Base-by-base conservation (phyloP, 495 filamentous ascomycete species). In the Glonium stellatum region DNA sequence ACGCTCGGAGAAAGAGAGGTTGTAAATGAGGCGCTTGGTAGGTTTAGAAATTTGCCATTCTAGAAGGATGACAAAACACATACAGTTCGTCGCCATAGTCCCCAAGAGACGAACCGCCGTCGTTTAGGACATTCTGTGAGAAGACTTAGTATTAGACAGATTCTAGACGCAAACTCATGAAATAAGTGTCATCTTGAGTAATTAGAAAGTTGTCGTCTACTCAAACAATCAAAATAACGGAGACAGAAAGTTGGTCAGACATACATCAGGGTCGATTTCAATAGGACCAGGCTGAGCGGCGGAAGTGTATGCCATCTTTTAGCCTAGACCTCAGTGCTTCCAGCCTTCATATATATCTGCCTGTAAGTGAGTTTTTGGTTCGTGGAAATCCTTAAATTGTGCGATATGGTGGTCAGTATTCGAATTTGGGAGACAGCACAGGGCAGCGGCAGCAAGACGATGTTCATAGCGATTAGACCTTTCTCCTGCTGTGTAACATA, bases 61-160 rank as follows among this genome's bases (percentile, higher is more conserved):
- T 11, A 54, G 36, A 13, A 15, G 27, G 31, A 44, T 23, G 13
- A 57, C 10, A 13, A 15, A 22, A 6, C 37, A 42, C 55, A 19
- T 27, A 66, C 63, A 66, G 37, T 37, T 62, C 59, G n/a, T 66
- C 63, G 31, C 47, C 56, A 42, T 55, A 61, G 52, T 61, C 62
- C 39, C 34, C 48, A 13, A 61, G 56, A 12, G 62, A 60, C 8
- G 57, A 60, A 57, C 54, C 59, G 11, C 59, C 55, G 48, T 62
- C 63, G 5, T 39, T 22, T 22, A 57, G 39, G 31, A 66, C 55
- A 49, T 61, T 41, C 31, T 55, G 19, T 9, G 13, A 39, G 13
- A 35, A 36, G 21, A 4, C 11, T 31, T 19, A 13, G 25, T 23
- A 53, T 35, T 53, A 53, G 22, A 27, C 4, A 18, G 1, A 11